phyloP scores from a whole-genome alignment of 1,139 yeast genomes.

The Blastobotrys apis region DNA sequence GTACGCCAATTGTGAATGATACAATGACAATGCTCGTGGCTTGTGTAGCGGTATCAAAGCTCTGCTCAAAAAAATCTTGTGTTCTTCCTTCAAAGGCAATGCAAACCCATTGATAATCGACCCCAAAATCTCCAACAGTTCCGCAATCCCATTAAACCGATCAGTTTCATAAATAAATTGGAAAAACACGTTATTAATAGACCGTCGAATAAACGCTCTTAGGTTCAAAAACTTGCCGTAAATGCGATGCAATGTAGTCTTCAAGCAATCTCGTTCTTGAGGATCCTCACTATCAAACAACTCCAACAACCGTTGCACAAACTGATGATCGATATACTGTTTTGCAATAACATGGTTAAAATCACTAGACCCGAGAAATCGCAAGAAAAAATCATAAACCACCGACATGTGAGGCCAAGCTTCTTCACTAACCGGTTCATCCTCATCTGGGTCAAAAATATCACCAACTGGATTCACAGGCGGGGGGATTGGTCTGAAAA shows the following conservation, averaged over 20 bases:
- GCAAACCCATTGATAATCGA: slow-evolving; percentile 98
- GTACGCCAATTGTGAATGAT: slow-evolving; percentile 95
- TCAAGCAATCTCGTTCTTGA: slow-evolving; percentile 89
- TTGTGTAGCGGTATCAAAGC: slow-evolving; percentile 93
- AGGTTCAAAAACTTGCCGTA: slow-evolving; percentile 91
- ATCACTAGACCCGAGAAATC: slow-evolving; percentile 92
- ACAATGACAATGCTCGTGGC: slow-evolving; percentile 77
- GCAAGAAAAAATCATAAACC: slow-evolving; percentile 86
- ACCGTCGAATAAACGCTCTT: slow-evolving; percentile 86
- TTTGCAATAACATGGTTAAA: slow-evolving; percentile 92
- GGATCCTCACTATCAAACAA: slow-evolving; percentile 96
- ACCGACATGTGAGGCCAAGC: slow-evolving; percentile 99
- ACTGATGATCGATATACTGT: slow-evolving; percentile 87
- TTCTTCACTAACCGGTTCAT: slow-evolving; percentile 92
- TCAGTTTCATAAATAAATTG: slow-evolving; percentile 95
- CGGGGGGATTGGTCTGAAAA: slow-evolving; percentile 95
- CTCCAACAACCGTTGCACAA: slow-evolving; percentile 74
- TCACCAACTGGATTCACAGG: slow-evolving; percentile 98
- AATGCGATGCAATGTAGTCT: slow-evolving; percentile 90
- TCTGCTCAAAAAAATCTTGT: slow-evolving; percentile 80
- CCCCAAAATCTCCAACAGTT: slow-evolving; percentile 88
- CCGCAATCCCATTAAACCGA: slow-evolving; percentile 94
- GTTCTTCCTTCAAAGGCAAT: slow-evolving; percentile 93
- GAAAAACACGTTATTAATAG: slow-evolving; percentile 85
- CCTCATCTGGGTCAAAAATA: slow-evolving; percentile 95